Conservation (phyloP, 352 stramenopile genomes). For the Pythium grandisporangium region DNA sequence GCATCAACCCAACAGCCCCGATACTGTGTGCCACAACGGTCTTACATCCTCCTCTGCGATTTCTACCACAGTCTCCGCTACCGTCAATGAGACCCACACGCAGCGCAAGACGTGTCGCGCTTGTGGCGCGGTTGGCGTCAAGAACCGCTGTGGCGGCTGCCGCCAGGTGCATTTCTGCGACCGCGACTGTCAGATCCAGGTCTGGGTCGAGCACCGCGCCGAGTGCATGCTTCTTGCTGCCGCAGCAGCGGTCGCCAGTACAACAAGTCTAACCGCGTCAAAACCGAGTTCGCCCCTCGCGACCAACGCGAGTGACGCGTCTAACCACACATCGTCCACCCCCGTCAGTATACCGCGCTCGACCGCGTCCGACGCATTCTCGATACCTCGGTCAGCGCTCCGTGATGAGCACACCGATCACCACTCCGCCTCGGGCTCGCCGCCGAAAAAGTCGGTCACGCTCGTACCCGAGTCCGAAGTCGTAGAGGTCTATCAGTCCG, state of each 20-base stretch:
- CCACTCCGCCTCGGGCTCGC: neutral
- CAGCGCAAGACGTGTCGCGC: constrained; percentile 21
- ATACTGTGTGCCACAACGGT: too few species aligned
- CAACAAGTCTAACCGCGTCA: neutral
- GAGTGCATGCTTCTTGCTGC: constrained; percentile 8
- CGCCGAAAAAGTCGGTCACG: constrained; percentile 2
- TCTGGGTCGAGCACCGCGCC: constrained; percentile 47
- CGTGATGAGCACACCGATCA: too few species aligned
- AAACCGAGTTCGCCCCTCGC: neutral
- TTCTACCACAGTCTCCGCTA: neutral
- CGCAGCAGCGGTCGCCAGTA: neutral
- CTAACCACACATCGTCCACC: constrained; percentile 1
- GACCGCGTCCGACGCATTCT: too few species aligned
- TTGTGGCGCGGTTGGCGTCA: constrained; percentile 32
- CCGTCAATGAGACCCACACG: neutral
- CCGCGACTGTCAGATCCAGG: constrained; percentile 58
- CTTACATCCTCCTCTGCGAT: too few species aligned
- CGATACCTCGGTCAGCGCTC: neutral
- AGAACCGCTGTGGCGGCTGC: constrained; percentile 71
- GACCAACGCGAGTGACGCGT: neutral
- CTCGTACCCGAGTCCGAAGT: neutral
- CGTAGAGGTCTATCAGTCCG: neutral
- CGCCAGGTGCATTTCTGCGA: constrained; percentile 68
- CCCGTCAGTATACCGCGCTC: neutral
- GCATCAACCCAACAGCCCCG: neutral